Evolutionary conservation across 306 rosid species (phyloP).

Genomic region (Cucurbita maxima): DNA sequence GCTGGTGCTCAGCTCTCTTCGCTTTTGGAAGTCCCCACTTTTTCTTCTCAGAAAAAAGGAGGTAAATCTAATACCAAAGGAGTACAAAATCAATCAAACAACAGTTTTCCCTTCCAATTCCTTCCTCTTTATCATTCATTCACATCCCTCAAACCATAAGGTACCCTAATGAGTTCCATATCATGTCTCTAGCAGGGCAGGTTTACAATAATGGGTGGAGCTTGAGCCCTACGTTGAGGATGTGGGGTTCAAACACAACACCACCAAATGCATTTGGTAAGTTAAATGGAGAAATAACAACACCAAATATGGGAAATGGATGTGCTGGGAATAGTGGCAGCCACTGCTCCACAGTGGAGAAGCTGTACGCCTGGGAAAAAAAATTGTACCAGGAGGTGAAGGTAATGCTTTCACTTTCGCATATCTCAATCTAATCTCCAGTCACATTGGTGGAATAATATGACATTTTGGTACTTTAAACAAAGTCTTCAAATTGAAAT

Average conservation of each 20-base stretch:
- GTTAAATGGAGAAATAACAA: constrained; percentile 22
- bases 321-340: constrained; percentile 29
- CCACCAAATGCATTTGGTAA: constrained; percentile 38
- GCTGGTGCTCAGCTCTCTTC: constrained; percentile 58
- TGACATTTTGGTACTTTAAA: not conserved
- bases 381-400: constrained; percentile 76
- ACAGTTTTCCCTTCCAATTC: not conserved
- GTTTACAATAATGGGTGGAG: constrained; percentile 56
- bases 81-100: not conserved
- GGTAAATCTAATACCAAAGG: constrained; percentile 23
- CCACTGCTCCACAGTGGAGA: constrained; percentile 76
- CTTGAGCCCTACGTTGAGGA: constrained; percentile 51
- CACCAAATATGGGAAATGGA: constrained; percentile 17
- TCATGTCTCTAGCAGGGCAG: constrained; percentile 29
- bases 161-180: not conserved
- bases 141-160: not conserved
- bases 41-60: constrained; percentile 42
- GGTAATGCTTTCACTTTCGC: constrained; percentile 25
- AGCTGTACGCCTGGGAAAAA: constrained; percentile 91
- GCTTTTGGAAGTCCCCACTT: constrained; percentile 67
- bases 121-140: not conserved
- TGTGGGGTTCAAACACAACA: constrained; percentile 58
- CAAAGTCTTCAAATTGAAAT: not conserved
- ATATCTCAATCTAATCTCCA: constrained; percentile 5
- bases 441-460: not conserved